A percentile compares a stretch with the other conserved stretches of the same genome.
Evolutionary conservation across 1,139 yeast species (phyloP).

Genomic region (Protomyces macrosporus): DNA sequence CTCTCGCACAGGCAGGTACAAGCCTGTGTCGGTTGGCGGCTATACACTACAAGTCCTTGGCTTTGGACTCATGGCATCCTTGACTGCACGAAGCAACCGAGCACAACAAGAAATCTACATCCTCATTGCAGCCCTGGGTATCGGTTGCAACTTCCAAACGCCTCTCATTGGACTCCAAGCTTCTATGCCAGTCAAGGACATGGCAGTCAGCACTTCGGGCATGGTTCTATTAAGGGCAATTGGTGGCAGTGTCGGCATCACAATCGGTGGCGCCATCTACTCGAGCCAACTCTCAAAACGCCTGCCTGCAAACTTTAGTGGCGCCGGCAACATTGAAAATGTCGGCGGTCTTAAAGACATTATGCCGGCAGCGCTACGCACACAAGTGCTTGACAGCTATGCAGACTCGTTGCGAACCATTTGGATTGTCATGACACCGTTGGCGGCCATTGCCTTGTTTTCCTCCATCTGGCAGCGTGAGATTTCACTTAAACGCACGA

Average conservation of each 20-base stretch:
- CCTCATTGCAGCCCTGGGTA: slow-evolving; percentile 52
- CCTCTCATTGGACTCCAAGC: slow-evolving; percentile 52
- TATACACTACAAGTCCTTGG: slow-evolving; percentile 49
- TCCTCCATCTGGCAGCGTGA: slow-evolving; percentile 10
- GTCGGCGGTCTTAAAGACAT: slow-evolving; percentile 7
- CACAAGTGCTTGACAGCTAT: slow-evolving; percentile 8
- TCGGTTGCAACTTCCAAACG: slow-evolving; percentile 54
- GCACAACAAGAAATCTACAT: slow-evolving; percentile 50
- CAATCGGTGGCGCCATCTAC: slow-evolving; percentile 25
- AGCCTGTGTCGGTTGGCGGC: slow-evolving; percentile 47
- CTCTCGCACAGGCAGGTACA: slow-evolving; percentile 47
- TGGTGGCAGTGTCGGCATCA: slow-evolving; percentile 27
- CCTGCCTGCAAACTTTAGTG: background rate
- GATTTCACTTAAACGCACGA: slow-evolving; percentile 6
- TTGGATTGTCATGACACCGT: slow-evolving; percentile 21
- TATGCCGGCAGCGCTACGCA: slow-evolving; percentile 3
- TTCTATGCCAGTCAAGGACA: slow-evolving; percentile 46
- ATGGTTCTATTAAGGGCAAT: slow-evolving; percentile 21
- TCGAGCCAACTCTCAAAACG: slow-evolving; percentile 1
- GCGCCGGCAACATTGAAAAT: slow-evolving; percentile 2
- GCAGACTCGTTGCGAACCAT: slow-evolving; percentile 7
- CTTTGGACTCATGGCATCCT: slow-evolving; percentile 47
- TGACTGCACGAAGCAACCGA: slow-evolving; percentile 42
- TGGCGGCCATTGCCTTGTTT: slow-evolving; percentile 8
- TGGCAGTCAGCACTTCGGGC: slow-evolving; percentile 25